Conservation (phyloP, 768 basidiomycete genomes). For the Hericium coralloides region DNA sequence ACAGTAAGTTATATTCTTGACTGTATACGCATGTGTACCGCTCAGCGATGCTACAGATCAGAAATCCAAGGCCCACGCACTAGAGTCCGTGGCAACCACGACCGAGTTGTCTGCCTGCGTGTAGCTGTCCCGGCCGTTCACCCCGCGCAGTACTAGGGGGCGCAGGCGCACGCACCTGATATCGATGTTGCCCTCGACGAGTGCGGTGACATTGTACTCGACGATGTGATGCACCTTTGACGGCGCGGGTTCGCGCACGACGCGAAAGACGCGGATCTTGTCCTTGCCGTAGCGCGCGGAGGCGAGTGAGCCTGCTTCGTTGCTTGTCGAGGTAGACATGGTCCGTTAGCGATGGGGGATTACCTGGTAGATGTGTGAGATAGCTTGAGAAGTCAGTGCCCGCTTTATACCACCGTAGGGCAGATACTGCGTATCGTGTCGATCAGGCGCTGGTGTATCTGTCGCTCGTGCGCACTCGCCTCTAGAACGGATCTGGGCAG, state of each 20-base stretch:
- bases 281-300: slow-evolving; percentile 81
- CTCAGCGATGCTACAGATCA: neutral
- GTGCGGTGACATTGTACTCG: slow-evolving; percentile 74
- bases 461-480: neutral
- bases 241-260: slow-evolving; percentile 52
- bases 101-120: slow-evolving; percentile 84
- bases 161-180: slow-evolving; percentile 38
- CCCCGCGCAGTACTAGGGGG: neutral
- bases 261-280: slow-evolving; percentile 76
- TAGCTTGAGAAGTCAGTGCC: neutral
- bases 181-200: slow-evolving; percentile 82
- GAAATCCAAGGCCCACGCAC: slow-evolving; percentile 1
- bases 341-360: neutral
- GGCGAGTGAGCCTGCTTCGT: slow-evolving; percentile 22
- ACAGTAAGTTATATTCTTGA: slow-evolving; percentile 33
- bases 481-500: neutral
- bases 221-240: slow-evolving; percentile 57
- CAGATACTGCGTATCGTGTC: neutral
- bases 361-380: neutral
- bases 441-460: neutral
- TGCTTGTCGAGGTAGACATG: neutral
- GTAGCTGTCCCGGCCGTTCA: slow-evolving; percentile 40
- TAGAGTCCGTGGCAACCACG: slow-evolving; percentile 88
- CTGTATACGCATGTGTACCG: slow-evolving; percentile 8
- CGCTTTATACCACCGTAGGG: neutral